Conservation (phyloP, 305 asterid genomes). For the Solanum hybrid region DNA sequence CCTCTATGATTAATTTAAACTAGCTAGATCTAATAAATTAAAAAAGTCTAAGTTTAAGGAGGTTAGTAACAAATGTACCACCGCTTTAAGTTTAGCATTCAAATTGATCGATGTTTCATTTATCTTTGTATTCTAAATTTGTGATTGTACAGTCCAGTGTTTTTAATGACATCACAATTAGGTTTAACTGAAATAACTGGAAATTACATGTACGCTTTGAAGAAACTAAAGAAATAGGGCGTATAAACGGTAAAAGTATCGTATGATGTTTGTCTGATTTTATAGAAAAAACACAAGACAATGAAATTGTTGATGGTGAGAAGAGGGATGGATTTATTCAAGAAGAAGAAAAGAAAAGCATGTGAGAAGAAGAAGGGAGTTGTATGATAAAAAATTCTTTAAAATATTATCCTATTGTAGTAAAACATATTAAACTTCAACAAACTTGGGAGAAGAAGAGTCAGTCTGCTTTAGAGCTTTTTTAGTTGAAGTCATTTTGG, state of each 20-base stretch:
- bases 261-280: too few species aligned
- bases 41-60: not conserved
- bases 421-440: too few species aligned
- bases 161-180: not conserved
- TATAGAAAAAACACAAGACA: too few species aligned
- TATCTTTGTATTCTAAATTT: not conserved
- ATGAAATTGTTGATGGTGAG: too few species aligned
- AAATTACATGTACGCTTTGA: not conserved
- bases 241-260: not conserved
- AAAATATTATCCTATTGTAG: too few species aligned
- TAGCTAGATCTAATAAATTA: not conserved
- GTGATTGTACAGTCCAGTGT: not conserved
- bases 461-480: too few species aligned
- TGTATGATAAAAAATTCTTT: too few species aligned
- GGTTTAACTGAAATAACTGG: not conserved
- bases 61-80: not conserved
- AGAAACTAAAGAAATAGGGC: not conserved
- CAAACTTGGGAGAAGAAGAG: too few species aligned
- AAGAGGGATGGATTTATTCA: too few species aligned
- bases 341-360: too few species aligned
- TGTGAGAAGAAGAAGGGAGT: too few species aligned
- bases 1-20: not conserved
- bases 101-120: not conserved
- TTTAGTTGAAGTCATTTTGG: too few species aligned
- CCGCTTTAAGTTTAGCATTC: not conserved